Evolutionary conservation across 257 asterid genomes (phyloP).

Genomic region (Apocynum venetum): DNA sequence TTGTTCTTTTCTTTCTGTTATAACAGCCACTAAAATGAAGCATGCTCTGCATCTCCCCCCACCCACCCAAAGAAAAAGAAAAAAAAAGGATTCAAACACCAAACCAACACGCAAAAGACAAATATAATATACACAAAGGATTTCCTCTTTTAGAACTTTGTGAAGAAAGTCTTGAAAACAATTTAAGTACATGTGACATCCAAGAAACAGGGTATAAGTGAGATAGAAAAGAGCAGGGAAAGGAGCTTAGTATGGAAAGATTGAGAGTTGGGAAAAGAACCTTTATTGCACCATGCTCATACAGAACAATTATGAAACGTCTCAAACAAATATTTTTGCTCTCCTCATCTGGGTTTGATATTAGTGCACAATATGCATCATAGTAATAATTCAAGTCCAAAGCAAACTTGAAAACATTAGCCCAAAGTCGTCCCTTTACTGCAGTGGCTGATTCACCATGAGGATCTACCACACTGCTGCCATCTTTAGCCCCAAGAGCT

Average conservation of each 20-base stretch:
- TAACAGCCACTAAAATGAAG: neutral
- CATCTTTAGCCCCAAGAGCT: constrained; percentile 51
- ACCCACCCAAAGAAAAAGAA: neutral
- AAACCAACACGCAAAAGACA: neutral
- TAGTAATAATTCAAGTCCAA: constrained; percentile 67
- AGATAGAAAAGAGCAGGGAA: neutral
- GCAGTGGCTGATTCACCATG: constrained; percentile 61
- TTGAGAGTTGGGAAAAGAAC: constrained; percentile 35
- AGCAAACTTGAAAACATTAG: constrained; percentile 74
- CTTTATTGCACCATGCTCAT: constrained; percentile 87
- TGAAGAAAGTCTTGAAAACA: neutral
- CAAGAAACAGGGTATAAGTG: neutral
- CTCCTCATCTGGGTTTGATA: constrained; percentile 95
- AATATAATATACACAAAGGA: neutral
- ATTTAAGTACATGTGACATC: neutral
- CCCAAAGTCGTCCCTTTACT: constrained; percentile 88
- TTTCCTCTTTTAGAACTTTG: neutral
- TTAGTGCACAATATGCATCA: constrained; percentile 92
- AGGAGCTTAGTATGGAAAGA: neutral
- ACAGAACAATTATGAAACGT: constrained; percentile 89
- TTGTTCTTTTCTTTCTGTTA: neutral
- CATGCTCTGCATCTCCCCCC: no score
- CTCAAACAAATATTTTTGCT: constrained; percentile 84
- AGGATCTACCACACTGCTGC: constrained; percentile 34
- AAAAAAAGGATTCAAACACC: neutral